Base-by-base conservation (phyloP, 257 asterid species). In the Dorcoceras hygrometricum region DNA sequence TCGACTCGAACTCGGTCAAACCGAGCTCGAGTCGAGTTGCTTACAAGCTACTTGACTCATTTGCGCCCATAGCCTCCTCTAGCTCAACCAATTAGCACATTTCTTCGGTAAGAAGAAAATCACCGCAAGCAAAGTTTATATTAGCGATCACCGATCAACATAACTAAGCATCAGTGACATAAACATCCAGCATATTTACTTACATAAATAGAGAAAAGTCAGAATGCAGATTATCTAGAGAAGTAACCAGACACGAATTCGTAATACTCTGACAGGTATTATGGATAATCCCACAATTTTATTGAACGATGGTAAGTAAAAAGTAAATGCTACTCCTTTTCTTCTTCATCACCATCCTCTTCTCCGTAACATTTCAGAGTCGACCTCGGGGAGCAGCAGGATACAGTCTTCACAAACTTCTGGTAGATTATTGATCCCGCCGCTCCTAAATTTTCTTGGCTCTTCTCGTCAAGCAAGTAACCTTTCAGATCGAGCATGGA, bases 321-420 rank as follows among this genome's bases (percentile, higher is more conserved):
- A 71, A 66, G 67, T 68, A 63, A 32, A 68, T 53, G 74, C 82
- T 81, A 86, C 95, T 87, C 89, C 94, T 81, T 76, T 81, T 82
- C 84, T 79, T 76, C 96, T 68, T 86, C 96, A 29, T 84, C 84
- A 26, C 66, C 77, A 23, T 81, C 90, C 69, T 83, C 95, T 27
- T 78, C 83, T 70, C 85, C 77, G 68, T 82, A 82, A 73, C 94
- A 82, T 62, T 85, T 89, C 81, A 91, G 84, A 74, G 67, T 84
- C 24, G 95, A 87, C 82, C 81, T 85, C 3, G 98, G 95, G 11
- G 98, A 91, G 46, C 82, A 84, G 74, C 87, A 86, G 14, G 66
- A 19, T 5, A 63, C 79, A 55, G 81, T 34, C 73, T 73, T 75
- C 7, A 39, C 76, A 71, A 87, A 91, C 81, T 82, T 91, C 81